phyloP scores from a whole-genome alignment of 2,329 filamentous ascomycete species.

The Teratosphaeria epicoccoides region DNA sequence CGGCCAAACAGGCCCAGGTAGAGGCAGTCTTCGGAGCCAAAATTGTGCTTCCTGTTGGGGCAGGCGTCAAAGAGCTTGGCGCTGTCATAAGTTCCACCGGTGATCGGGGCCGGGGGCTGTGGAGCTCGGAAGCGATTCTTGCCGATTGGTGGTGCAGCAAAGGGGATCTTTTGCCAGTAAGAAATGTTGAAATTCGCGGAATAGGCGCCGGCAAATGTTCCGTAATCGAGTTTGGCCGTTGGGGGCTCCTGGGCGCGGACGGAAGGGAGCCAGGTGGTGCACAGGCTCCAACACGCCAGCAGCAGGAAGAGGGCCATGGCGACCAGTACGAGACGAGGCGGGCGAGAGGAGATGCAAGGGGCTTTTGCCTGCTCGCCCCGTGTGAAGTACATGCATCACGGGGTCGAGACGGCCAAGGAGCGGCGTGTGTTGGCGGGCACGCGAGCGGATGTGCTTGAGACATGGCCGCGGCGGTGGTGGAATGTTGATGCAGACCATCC shows the following conservation, averaged over 20 bases:
- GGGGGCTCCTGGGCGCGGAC: slow-evolving; percentile 1
- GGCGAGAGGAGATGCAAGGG: not conserved
- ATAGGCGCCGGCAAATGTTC: slow-evolving; percentile 14
- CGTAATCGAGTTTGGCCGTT: slow-evolving; percentile 12
- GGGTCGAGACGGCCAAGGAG: no score
- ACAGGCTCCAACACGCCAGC: not conserved
- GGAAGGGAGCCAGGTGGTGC: not conserved
- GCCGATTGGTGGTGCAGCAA: slow-evolving; percentile 39
- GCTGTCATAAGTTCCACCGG: slow-evolving; percentile 44
- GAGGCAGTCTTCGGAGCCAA: slow-evolving; percentile 31
- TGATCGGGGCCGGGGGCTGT: slow-evolving; percentile 43
- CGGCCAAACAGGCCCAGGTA: slow-evolving; percentile 46
- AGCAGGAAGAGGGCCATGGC: no score
- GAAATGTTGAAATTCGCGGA: slow-evolving; percentile 10
- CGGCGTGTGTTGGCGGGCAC: no score
- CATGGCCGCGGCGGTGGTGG: no score
- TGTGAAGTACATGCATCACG: no score
- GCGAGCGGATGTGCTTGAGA: no score
- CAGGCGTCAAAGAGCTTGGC: slow-evolving; percentile 32
- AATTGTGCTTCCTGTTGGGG: slow-evolving; percentile 13
- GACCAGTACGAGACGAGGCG: no score
- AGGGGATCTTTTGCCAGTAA: slow-evolving; percentile 45
- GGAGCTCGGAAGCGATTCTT: slow-evolving; percentile 51
- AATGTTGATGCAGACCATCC: no score
- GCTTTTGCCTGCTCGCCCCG: not conserved